phyloP scores from a whole-genome alignment of 441 rosid species.

The Populus hybrid region DNA sequence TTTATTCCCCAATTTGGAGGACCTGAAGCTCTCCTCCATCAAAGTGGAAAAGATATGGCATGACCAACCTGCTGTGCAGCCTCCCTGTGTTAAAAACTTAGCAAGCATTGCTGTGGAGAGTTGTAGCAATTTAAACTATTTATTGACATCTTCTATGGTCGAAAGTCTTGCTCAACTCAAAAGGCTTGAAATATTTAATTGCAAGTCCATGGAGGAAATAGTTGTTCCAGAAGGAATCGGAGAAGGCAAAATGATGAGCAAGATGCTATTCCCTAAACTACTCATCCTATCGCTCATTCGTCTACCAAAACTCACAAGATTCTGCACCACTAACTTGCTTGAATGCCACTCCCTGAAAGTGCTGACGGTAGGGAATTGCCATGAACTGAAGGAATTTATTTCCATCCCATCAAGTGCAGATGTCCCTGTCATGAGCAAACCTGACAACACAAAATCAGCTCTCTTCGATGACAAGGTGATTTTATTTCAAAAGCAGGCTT shows the following conservation, averaged over 20 bases:
- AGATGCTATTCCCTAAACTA: background rate
- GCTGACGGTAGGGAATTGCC: background rate
- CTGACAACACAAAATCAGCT: background rate
- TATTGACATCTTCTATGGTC: no score
- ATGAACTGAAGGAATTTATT: background rate
- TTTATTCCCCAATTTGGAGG: no score
- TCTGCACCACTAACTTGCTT: slow-evolving; percentile 1
- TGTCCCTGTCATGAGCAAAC: background rate
- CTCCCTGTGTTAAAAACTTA: no score
- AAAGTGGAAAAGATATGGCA: no score
- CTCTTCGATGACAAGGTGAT: slow-evolving; percentile 20
- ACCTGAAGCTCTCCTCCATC: no score
- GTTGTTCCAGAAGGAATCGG: no score
- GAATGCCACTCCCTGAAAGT: slow-evolving; percentile 4
- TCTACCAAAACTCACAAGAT: slow-evolving; percentile 18
- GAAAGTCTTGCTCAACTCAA: no score
- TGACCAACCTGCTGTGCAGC: no score
- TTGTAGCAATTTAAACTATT: no score
- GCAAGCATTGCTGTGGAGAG: no score
- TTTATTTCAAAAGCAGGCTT: background rate
- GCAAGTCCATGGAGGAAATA: no score
- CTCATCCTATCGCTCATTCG: background rate
- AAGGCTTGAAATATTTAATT: no score
- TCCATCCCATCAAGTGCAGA: background rate
- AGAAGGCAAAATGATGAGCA: background rate